A percentile compares a stretch with the other conserved stretches of the same genome.
phyloP scores from a whole-genome alignment of 2,329 filamentous ascomycete genomes.

The Celoporthe dispersa region DNA sequence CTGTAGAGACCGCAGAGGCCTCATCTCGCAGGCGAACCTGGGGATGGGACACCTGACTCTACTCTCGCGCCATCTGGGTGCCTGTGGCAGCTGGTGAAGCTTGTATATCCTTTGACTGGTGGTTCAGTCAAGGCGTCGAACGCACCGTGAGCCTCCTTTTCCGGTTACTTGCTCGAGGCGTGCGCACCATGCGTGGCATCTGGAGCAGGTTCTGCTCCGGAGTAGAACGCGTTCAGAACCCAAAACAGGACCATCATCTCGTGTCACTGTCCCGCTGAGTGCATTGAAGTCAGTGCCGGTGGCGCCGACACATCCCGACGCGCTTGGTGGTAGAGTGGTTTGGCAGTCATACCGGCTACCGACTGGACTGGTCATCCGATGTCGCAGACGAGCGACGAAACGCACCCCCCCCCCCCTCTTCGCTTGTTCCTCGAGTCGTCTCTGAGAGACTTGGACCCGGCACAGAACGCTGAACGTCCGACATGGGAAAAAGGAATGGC shows the following conservation, averaged over 20 bases:
- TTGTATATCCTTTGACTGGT: neutral
- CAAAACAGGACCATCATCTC: neutral
- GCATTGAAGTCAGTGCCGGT: neutral
- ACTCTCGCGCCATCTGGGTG: neutral
- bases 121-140: neutral
- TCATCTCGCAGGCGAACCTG: neutral
- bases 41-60: neutral
- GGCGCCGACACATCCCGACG: neutral
- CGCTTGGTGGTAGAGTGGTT: neutral
- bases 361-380: neutral
- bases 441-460: neutral
- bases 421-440: too few species aligned
- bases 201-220: neutral
- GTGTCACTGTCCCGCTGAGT: neutral
- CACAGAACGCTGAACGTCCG: neutral
- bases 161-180: neutral
- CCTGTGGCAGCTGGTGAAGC: neutral
- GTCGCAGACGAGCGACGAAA: constrained; percentile 2
- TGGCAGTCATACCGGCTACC: neutral
- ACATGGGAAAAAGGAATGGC: neutral
- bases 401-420: neutral
- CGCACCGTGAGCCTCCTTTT: neutral
- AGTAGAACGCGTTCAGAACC: neutral
- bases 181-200: neutral
- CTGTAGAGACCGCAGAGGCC: neutral